Evolutionary conservation across 345 rosid genomes (phyloP), one percentile per base, ranked within the genome.

Genomic region (Eucalyptus virginea): DNA sequence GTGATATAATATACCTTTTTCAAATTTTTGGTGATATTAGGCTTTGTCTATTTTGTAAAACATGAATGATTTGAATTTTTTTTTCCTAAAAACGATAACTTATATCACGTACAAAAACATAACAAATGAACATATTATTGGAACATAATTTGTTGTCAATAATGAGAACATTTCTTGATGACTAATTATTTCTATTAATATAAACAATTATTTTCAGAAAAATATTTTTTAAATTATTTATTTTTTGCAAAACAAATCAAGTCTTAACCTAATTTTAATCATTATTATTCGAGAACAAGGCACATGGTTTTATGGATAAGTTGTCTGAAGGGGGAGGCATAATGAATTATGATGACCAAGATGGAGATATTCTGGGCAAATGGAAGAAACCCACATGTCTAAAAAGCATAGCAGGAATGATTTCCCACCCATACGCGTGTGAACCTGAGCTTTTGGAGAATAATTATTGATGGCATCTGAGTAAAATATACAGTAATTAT

Each of bases 31-130:
- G 62, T 56, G 62, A 2, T 56, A 56, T 56, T 2, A 5, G 62
- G 30, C 2, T 24, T 56, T 1, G 62, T 56, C 1, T 56, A 0
- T 56, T 56, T 56, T 26, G 6, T 24, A 24, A 56, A 56, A 5
- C 24, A 23, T 56, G 30, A 56, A 56, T 56, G 1, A 24, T 56
- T 56, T 56, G 62, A 24, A 56, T 4, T 0, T 0, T 0, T 24
- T 56, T 56, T 56, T 24, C 30, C 3, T 10, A 24, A 56, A 56
- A 56, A 56, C 6, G 1, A 56, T 5, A 24, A 56, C 30, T 56
- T 9, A 0, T 56, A 26, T 56, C 30, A 56, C 0, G 2, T 56
- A 56, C 12, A 56, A 56, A 56, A 2, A 56, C 30, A 26, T 23
- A 56, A 5, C 0, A 56, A 24, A 56, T 1, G 13, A 56, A 24